Evolutionary conservation across 163 green algal species (phyloP).

Genomic region (Scenedesmus sp.): DNA sequence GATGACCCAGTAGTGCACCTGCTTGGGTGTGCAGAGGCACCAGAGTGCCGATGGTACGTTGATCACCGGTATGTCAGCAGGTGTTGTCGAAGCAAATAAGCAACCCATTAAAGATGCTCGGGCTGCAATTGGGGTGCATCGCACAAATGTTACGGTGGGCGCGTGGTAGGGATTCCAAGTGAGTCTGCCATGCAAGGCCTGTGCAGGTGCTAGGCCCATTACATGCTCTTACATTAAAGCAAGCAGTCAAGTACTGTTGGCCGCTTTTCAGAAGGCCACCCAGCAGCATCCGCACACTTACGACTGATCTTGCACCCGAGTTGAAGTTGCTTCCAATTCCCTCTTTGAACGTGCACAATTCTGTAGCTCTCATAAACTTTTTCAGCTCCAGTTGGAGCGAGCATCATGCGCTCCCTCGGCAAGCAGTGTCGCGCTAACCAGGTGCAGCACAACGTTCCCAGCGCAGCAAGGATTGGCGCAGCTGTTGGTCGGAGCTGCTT

Average conservation of each 20-base stretch:
- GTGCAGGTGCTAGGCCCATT: neutral
- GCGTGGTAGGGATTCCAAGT: neutral
- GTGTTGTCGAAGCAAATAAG: no score
- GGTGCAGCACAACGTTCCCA: neutral
- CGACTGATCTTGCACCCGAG: neutral
- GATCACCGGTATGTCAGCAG: no score
- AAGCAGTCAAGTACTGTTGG: neutral
- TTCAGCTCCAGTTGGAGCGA: neutral
- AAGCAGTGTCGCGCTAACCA: constrained; percentile 13
- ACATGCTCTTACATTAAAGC: neutral
- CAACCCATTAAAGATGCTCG: no score
- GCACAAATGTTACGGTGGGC: neutral
- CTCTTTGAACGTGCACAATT: neutral
- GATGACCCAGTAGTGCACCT: no score
- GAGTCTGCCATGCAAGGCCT: neutral
- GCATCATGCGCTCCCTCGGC: constrained; percentile 14
- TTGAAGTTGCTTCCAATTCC: neutral
- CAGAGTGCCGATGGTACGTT: no score
- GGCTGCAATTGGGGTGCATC: neutral
- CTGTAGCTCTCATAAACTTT: neutral
- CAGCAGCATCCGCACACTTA: neutral
- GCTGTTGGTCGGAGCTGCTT: neutral
- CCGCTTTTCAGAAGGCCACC: neutral
- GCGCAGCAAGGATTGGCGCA: neutral
- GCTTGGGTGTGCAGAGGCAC: no score